phyloP scores from a whole-genome alignment of 768 basidiomycete genomes.

The Pholiota microspora region DNA sequence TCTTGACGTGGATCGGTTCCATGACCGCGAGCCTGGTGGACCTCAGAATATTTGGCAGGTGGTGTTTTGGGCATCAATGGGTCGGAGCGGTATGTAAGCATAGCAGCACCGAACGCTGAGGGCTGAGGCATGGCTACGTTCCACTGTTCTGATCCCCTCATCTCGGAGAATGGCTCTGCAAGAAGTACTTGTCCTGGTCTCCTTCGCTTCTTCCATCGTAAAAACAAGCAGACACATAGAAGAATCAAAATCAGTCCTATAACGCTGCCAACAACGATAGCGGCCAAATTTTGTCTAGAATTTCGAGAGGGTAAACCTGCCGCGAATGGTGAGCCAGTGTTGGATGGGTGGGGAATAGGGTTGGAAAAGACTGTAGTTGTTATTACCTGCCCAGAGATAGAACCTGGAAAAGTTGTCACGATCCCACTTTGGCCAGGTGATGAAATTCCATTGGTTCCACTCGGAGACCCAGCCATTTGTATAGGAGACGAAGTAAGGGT shows the following conservation, averaged over 20 bases:
- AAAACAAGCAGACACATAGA: not conserved
- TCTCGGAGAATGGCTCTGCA: slow-evolving; percentile 1
- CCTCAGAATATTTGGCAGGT: not conserved
- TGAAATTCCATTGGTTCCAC: not conserved
- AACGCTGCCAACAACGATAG: not conserved
- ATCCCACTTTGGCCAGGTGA: not conserved
- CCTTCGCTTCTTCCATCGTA: not conserved
- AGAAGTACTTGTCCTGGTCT: not conserved
- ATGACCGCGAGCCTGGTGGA: not conserved
- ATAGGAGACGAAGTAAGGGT: not conserved
- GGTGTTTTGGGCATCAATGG: not conserved
- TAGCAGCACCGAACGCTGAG: not conserved
- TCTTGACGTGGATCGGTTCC: not conserved
- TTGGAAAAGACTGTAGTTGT: not conserved
- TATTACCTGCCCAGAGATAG: not conserved
- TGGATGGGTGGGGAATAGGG: not conserved
- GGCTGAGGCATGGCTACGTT: not conserved
- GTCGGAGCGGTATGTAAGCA: not conserved
- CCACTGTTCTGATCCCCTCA: not conserved
- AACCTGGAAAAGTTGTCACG: not conserved
- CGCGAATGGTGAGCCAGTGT: not conserved
- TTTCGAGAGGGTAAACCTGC: not conserved
- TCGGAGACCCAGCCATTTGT: not conserved
- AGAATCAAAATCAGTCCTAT: not conserved
- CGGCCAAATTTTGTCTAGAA: too few species aligned